A percentile compares a stretch with the other conserved stretches of the same genome.
These are phyloP conservation scores for Colletotrichum incanum DNA, from an alignment of 2,329 filamentous ascomycete species.

Conservation along the genomic window DNA sequence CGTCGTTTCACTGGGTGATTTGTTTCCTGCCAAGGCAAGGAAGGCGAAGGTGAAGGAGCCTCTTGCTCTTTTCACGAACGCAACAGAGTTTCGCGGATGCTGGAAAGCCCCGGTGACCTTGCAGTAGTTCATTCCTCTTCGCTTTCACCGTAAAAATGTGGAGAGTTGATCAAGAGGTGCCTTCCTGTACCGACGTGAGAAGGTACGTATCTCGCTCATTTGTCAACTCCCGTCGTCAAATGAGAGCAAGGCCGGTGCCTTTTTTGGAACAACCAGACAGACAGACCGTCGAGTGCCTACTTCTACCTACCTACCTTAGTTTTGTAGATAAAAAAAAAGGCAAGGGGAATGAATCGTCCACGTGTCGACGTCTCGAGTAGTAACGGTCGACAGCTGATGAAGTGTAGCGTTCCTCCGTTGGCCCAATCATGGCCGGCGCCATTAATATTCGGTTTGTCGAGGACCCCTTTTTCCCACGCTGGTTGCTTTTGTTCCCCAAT, in stretches of 20 bases:
- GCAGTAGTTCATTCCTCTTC: not conserved
- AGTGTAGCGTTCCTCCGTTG: not conserved
- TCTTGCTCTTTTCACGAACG: not conserved
- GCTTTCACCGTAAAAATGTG: conserved; percentile 22
- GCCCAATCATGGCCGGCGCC: conserved; percentile 7
- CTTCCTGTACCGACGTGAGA: not conserved
- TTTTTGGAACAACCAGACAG: too few species aligned
- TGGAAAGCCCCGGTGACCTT: not conserved
- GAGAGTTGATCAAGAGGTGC: conserved; percentile 29
- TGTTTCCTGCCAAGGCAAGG: conserved; percentile 27
- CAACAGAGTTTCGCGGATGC: not conserved
- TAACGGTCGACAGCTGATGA: not conserved
- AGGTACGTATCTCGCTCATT: not conserved
- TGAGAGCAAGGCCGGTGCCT: not conserved
- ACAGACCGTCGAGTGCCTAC: too few species aligned
- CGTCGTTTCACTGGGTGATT: conserved; percentile 30
- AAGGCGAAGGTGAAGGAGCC: not conserved
- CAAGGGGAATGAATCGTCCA: not conserved
- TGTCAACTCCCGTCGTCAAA: not conserved
- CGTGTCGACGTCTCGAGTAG: not conserved
- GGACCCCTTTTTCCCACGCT: conserved; percentile 17
- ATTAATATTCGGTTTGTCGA: not conserved
- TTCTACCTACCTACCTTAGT: not conserved
- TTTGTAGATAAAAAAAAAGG: not conserved
- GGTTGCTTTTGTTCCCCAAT: conserved; percentile 29